phyloP scores from a whole-genome alignment of 2,329 filamentous ascomycete genomes.

The Colletotrichum australisinense region DNA sequence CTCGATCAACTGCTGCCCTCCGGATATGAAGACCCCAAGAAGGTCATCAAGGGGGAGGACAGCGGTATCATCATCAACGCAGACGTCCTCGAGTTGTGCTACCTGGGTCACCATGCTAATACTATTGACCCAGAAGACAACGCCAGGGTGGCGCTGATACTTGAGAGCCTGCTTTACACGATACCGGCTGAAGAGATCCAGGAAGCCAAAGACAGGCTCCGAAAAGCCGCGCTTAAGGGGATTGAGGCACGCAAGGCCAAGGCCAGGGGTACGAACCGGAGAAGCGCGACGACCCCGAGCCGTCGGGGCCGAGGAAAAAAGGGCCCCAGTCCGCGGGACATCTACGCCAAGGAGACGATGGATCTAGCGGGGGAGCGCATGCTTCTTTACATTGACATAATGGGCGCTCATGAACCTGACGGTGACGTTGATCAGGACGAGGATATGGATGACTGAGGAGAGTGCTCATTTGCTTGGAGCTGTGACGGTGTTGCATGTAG shows the following conservation, averaged over 20 bases:
- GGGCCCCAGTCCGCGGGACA: conserved; percentile 49
- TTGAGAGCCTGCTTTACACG: conserved; percentile 73
- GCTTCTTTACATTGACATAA: conserved; percentile 33
- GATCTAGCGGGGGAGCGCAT: conserved; percentile 58
- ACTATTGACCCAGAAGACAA: conserved; percentile 73
- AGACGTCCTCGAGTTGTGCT: conserved; percentile 66
- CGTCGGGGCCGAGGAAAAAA: conserved; percentile 36
- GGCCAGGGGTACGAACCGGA: conserved; percentile 49
- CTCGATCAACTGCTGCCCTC: conserved; percentile 57
- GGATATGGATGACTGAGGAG: conserved; percentile 18
- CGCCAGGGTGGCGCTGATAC: conserved; percentile 75
- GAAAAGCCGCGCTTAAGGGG: conserved; percentile 55
- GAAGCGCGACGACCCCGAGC: conserved; percentile 43
- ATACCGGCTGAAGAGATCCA: conserved; percentile 52
- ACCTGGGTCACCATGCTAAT: conserved; percentile 74
- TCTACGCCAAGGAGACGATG: conserved; percentile 55
- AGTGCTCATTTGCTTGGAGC: neutral
- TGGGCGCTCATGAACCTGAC: conserved; percentile 14
- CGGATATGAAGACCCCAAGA: conserved; percentile 53
- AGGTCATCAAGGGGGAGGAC: conserved; percentile 48
- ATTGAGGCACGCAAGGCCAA: conserved; percentile 62
- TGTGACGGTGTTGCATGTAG: too few species aligned
- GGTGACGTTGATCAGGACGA: neutral
- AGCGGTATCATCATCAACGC: conserved; percentile 54
- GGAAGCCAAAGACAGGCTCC: conserved; percentile 49